A percentile compares a stretch with the other conserved stretches of the same genome.
phyloP scores from a whole-genome alignment of 2,329 filamentous ascomycete genomes.

The Passalora sequoiae region DNA sequence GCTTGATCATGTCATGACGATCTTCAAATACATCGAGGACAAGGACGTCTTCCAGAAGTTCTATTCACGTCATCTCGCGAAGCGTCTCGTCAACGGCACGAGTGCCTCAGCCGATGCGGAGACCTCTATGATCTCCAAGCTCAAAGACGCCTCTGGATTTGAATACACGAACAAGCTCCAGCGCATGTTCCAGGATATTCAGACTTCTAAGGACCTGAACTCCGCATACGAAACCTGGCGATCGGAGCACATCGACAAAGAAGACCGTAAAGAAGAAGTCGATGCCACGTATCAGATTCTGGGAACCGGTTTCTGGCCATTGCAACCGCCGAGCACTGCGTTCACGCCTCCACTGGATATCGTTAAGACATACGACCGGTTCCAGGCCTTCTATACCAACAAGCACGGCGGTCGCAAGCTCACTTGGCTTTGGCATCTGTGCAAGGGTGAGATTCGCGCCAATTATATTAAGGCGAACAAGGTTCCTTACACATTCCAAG shows the following conservation, averaged over 20 bases:
- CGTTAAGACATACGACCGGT: conserved; percentile 80
- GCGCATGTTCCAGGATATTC: conserved; percentile 99
- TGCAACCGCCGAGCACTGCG: conserved; percentile 77
- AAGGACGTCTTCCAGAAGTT: conserved; percentile 99
- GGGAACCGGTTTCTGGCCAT: conserved; percentile 95
- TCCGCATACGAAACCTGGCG: conserved; percentile 77
- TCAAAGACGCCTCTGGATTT: conserved; percentile 97
- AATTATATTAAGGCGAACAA: conserved; percentile 85
- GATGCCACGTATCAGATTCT: conserved; percentile 90
- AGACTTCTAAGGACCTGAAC: conserved; percentile 97
- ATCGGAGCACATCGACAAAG: conserved; percentile 57
- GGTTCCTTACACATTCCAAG: conserved; percentile 92
- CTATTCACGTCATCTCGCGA: conserved; percentile 93
- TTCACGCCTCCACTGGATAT: conserved; percentile 86
- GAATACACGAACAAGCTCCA: conserved; percentile 99
- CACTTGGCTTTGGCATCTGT: conserved; percentile 96
- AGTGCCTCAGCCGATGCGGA: conserved; percentile 96
- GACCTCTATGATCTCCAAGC: conserved; percentile 98
- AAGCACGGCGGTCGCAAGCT: conserved; percentile 96
- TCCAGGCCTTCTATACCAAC: conserved; percentile 85
- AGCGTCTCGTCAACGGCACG: conserved; percentile 88
- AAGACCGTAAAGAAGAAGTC: conserved; percentile 62
- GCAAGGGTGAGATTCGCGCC: conserved; percentile 92
- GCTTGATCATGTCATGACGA: conserved; percentile 91
- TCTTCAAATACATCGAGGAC: conserved; percentile 99